Conservation (phyloP, 192 early-diverging fungal species). For the Lunasporangiospora selenospora region DNA sequence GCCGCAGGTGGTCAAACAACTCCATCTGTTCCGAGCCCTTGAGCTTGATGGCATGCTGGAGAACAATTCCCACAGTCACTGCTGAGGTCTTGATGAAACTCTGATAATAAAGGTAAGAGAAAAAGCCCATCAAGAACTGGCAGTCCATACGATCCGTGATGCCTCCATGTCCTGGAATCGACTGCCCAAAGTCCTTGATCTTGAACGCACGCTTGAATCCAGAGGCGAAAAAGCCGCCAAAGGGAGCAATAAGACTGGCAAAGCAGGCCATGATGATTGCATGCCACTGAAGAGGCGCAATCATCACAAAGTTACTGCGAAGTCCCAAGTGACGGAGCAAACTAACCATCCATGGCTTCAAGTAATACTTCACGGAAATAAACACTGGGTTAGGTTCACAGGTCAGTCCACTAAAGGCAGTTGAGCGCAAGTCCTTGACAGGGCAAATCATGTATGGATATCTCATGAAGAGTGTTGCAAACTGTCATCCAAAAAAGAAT, state of each 20-base stretch:
- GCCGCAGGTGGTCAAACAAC: conserved; percentile 47
- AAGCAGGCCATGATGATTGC: conserved; percentile 88
- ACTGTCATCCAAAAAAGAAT: conserved; percentile 24
- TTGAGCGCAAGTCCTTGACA: conserved; percentile 57
- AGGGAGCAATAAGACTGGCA: conserved; percentile 95
- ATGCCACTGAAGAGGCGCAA: conserved; percentile 90
- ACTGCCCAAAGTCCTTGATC: conserved; percentile 96
- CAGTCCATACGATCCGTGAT: conserved; percentile 98
- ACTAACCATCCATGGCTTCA: conserved; percentile 52
- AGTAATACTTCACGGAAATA: conserved; percentile 47
- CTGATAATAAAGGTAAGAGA: conserved; percentile 90
- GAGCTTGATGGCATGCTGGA: conserved; percentile 38
- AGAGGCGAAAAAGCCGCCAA: conserved; percentile 98
- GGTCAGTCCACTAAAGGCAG: conserved; percentile 56
- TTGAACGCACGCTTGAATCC: conserved; percentile 97
- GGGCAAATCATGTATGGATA: conserved; percentile 69
- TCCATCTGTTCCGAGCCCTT: conserved; percentile 47
- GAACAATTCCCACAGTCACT: conserved; percentile 37
- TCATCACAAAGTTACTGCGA: conserved; percentile 56
- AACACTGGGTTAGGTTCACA: conserved; percentile 68
- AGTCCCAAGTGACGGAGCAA: conserved; percentile 44
- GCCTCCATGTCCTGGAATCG: conserved; percentile 97
- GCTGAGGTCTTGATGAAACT: conserved; percentile 79
- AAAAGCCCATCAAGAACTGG: conserved; percentile 96
- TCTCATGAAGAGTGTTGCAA: conserved; percentile 54